These are phyloP conservation scores for Termitomyces sp. DNA, from an alignment of 768 basidiomycete species.

Conservation along the genomic window DNA sequence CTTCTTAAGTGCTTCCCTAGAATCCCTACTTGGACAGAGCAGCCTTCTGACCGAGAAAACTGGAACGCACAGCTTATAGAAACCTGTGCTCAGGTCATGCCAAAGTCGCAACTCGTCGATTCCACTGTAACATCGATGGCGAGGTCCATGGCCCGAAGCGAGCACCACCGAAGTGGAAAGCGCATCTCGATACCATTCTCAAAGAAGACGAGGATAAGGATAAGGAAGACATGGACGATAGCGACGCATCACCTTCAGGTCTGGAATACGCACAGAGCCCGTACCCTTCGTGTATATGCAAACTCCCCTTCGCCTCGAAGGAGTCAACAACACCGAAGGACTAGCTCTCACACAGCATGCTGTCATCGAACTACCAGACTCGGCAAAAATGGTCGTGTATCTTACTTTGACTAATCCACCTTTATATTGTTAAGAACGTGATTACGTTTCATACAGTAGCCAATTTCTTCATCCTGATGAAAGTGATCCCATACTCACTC, in stretches of 20 bases:
- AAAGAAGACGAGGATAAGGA: constrained; percentile 2
- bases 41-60: background rate
- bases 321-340: background rate
- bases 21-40: background rate
- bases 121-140: background rate
- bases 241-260: background rate
- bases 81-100: background rate
- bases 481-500: too few relatives aligned
- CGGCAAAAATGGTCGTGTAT: constrained; percentile 1
- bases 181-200: background rate
- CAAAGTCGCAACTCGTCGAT: constrained; percentile 1
- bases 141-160: constrained; percentile 2
- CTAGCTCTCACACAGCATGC: constrained; percentile 7
- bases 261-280: constrained; percentile 1
- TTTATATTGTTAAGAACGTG: too few relatives aligned
- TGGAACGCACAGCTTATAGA: background rate
- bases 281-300: background rate
- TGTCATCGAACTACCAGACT: constrained; percentile 2
- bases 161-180: constrained; percentile 5
- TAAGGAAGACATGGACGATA: background rate
- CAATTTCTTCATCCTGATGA: too few relatives aligned
- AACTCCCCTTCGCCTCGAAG: background rate
- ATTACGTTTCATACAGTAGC: too few relatives aligned
- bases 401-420: constrained; percentile 5
- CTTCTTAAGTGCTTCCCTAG: background rate